Evolutionary conservation across 345 rosid species (phyloP), one percentile per base, ranked within the genome.

Genomic region (Carallia pectinifolia): DNA sequence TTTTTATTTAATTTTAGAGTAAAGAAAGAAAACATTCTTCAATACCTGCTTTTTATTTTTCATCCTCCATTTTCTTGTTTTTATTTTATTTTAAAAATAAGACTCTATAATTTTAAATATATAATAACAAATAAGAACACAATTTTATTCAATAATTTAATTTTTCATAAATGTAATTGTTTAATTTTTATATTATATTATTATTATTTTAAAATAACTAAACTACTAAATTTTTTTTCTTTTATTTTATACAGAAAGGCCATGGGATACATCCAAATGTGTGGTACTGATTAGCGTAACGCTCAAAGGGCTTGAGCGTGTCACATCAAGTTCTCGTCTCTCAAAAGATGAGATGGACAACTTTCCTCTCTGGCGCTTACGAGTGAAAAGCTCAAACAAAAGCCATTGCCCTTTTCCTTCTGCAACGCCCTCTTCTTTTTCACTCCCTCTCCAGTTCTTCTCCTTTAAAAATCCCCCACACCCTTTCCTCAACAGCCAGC

Each of bases 331-430:
- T 23, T 23, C 23, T 23, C 1, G 12, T 61, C 19, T 53, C 23
- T 56, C 65, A 23, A 48, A 58, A 40, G 23, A 23, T 23, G 38
- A 38, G 53, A 39, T 53, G 29, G 27, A n/a, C 39, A 61, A 29
- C 58, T 37, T 59, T n/a, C 70, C 37, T 36, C 61, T 44, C 58
- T 58, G 50, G 58, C 50, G 56, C 75, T 58, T 44, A 23, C 69
- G 34, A 63, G 37, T 34, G 36, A 55, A 71, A 62, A 53, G 67
- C 67, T 37, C 30, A 61, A 38, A 66, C 33, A 66, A 74, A 75
- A 70, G 71, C 82, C 52, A 59, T 29, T 65, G 55, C 83, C 85
- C 78, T 80, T 82, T 84, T 66, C 65, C 56, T 33, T 66, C 84
- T 69, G 84, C 82, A 84, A 81, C 84, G 73, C 66, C n/a, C 36